Evolutionary conservation across 2,329 filamentous ascomycete species (phyloP), one percentile per base, ranked within the genome.

Genomic region (Sordariomycetes sp.): DNA sequence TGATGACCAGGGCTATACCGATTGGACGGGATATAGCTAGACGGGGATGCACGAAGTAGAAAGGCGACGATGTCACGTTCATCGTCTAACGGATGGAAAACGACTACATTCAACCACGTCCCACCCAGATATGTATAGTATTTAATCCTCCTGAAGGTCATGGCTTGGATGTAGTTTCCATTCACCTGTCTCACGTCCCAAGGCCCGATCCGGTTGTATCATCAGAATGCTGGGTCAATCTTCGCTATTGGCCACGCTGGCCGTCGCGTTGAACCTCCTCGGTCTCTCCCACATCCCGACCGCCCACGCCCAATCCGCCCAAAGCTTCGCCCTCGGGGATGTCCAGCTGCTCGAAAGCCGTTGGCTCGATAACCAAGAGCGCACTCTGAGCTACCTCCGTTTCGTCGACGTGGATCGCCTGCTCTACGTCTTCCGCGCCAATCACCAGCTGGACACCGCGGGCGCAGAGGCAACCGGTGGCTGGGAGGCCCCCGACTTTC

Each of bases 401-500:
- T 71, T 62, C 32, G 69, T 79, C 24, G 71, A 78, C 56, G 62
- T 73, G 0, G 72, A 79, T 20, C 70, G 77, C 1, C 65, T 79
- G 1, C 71, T 79, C 20, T 79, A 79, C 65, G 72, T 73, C 62
- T 80, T 79, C 66, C 70, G 77, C 20, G 61, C 66, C 34, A 79
- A 70, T 53, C 77, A 79, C 59, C 68, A 71, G 20, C 62, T 79
- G 1, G 73, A 72, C 3, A 80, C 77, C 10, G 69, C 75, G 2
- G 74, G 74, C 1, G 78, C 77, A 1, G 61, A 66, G 1, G 54
- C 69, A 6, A 77, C 78, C 54, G 76, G 76, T 2, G 79, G 78
- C 2, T 81, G 79, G 79, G 79, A 81, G 64, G 75, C 75, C 1
- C 79, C 79, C 1, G 68, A 74, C 53, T 81, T 81, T 52, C 78